These are phyloP conservation scores for Fagopyrum homotropicum DNA, from an alignment of 148 eudicot genomes.

Conservation along the genomic window DNA sequence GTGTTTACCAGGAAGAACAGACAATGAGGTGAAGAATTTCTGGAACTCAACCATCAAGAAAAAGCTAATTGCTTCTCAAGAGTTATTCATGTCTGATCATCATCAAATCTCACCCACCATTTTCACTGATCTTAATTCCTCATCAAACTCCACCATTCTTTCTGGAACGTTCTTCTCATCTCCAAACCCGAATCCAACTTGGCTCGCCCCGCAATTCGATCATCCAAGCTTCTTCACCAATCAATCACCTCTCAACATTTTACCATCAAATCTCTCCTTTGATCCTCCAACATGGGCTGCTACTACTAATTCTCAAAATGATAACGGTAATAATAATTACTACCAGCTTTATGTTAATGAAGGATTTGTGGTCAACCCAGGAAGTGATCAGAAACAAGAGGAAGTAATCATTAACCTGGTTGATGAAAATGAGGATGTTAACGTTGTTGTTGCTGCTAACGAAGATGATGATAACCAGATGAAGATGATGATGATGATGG, in stretches of 20 bases:
- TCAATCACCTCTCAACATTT: not conserved
- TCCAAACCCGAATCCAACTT: slow-evolving; percentile 5
- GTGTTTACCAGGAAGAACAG: slow-evolving; percentile 86
- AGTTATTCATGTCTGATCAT: slow-evolving; percentile 18
- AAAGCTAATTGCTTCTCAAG: slow-evolving; percentile 46
- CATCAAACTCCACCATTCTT: not conserved
- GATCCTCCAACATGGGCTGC: slow-evolving; percentile 2
- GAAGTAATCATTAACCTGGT: not conserved
- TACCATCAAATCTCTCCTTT: not conserved
- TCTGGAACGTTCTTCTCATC: slow-evolving; percentile 2
- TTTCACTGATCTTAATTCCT: not conserved
- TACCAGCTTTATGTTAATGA: slow-evolving; percentile 7
- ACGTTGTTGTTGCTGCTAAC: not conserved
- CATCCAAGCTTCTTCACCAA: slow-evolving; percentile 6
- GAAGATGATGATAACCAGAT: not conserved
- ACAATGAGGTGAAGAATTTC: slow-evolving; percentile 92
- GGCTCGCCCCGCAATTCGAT: slow-evolving; percentile 7
- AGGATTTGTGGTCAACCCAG: not conserved
- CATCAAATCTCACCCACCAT: slow-evolving; percentile 17
- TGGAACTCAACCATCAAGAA: slow-evolving; percentile 93
- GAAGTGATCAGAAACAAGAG: not conserved
- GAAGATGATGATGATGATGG: slow-evolving; percentile 10
- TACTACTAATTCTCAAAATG: slow-evolving; percentile 16
- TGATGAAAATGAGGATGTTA: not conserved
- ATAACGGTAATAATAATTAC: not conserved